phyloP scores from a whole-genome alignment of 495 filamentous ascomycete species.

The Aspergillus bertholletiae region DNA sequence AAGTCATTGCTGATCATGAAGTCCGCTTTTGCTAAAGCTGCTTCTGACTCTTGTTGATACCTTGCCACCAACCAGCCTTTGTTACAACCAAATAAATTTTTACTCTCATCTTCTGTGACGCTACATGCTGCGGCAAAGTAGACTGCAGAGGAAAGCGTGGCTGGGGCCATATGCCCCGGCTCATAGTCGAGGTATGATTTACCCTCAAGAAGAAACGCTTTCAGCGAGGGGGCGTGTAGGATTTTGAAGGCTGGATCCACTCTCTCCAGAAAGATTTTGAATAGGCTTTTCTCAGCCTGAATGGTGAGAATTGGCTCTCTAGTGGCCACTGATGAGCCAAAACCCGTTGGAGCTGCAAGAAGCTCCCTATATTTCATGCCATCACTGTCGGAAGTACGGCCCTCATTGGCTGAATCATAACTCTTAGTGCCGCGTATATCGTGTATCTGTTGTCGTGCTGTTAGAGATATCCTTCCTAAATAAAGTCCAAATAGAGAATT shows the following conservation, averaged over 20 bases:
- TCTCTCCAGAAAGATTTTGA: constrained; percentile 29
- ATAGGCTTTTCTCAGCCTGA: constrained; percentile 19
- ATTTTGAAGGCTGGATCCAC: constrained; percentile 42
- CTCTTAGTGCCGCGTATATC: not conserved
- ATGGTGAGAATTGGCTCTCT: constrained; percentile 3
- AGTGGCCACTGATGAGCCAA: constrained; percentile 8
- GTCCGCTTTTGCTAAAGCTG: constrained; percentile 46
- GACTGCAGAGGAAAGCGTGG: constrained; percentile 46
- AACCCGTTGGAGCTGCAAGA: not conserved
- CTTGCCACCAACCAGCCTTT: constrained; percentile 33
- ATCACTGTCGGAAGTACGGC: not conserved
- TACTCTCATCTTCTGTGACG: constrained; percentile 40
- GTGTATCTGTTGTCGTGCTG: not conserved
- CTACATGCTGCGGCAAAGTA: constrained; percentile 50
- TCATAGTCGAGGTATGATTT: constrained; percentile 32
- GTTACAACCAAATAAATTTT: constrained; percentile 34
- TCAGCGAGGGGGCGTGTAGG: constrained; percentile 33
- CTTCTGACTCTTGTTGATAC: constrained; percentile 48
- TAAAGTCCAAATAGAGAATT: not conserved
- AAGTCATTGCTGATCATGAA: constrained; percentile 53
- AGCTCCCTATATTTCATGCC: constrained; percentile 3
- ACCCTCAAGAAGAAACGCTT: constrained; percentile 25
- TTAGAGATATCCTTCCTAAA: not conserved
- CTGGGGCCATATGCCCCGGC: constrained; percentile 29
- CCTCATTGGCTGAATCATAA: not conserved